phyloP scores from a whole-genome alignment of 164 flowering plant genomes.

The Chimonanthus praecox region DNA sequence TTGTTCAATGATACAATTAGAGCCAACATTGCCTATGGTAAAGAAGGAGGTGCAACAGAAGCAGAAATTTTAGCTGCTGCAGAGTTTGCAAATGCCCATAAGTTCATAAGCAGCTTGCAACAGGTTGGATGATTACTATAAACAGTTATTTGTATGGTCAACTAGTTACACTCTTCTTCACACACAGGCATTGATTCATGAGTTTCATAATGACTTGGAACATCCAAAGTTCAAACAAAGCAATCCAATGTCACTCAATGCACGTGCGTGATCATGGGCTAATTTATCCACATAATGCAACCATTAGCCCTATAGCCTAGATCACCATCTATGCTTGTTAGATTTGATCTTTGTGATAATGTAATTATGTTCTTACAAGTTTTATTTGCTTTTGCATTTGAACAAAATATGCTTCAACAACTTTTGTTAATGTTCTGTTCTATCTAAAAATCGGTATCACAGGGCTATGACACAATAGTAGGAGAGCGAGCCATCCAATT shows the following conservation, averaged over 20 bases:
- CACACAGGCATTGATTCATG: neutral
- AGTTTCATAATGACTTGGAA: neutral
- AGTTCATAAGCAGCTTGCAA: conserved; percentile 35
- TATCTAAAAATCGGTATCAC: conserved; percentile 10
- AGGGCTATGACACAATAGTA: conserved; percentile 73
- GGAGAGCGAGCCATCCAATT: conserved; percentile 80
- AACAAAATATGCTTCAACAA: neutral
- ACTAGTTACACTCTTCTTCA: neutral
- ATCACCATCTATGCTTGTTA: neutral
- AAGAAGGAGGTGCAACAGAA: conserved; percentile 34
- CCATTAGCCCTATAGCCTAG: neutral
- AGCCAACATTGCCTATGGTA: conserved; percentile 50
- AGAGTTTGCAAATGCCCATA: conserved; percentile 44
- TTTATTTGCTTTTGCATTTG: neutral
- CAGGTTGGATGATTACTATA: conserved; percentile 20
- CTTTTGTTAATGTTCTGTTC: neutral
- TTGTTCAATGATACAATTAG: conserved; percentile 41
- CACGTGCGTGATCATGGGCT: neutral
- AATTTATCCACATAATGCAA: neutral
- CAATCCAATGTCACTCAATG: neutral
- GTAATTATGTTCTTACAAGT: too few relatives aligned
- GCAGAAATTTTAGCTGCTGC: conserved; percentile 41
- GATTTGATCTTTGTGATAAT: too few relatives aligned
- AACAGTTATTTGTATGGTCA: neutral
- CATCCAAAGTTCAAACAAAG: neutral